These are phyloP conservation scores for Phycomyces nitens DNA, from an alignment of 192 early-diverging fungal species.

Conservation along the genomic window DNA sequence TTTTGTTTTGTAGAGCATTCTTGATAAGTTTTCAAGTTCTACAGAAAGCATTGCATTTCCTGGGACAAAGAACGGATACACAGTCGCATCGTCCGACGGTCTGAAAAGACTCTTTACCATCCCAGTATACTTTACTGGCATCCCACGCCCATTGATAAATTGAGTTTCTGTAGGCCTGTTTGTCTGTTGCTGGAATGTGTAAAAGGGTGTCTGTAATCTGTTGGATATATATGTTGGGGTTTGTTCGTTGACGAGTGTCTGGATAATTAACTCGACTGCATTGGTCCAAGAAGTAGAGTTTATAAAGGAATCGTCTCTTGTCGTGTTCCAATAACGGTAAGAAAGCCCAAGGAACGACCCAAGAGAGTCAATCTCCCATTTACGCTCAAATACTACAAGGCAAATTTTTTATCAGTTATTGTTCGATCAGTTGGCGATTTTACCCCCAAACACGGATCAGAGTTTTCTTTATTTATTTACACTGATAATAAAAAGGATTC, in stretches of 20 bases:
- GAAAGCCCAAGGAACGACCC: slow-evolving; percentile 60
- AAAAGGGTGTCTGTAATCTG: background rate
- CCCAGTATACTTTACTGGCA: slow-evolving; percentile 34
- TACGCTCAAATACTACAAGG: slow-evolving; percentile 49
- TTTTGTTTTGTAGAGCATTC: slow-evolving; percentile 37
- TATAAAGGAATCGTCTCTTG: slow-evolving; percentile 40
- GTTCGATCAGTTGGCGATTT: no score
- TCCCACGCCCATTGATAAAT: slow-evolving; percentile 39
- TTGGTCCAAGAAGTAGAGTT: slow-evolving; percentile 38
- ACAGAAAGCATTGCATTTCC: slow-evolving; percentile 60
- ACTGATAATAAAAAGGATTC: no score
- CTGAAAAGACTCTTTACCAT: slow-evolving; percentile 51
- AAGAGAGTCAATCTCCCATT: slow-evolving; percentile 66
- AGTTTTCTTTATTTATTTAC: no score
- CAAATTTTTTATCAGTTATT: background rate
- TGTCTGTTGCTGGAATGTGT: slow-evolving; percentile 29
- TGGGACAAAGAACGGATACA: slow-evolving; percentile 56
- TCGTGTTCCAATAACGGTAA: slow-evolving; percentile 47
- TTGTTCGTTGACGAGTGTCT: slow-evolving; percentile 42
- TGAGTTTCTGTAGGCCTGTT: slow-evolving; percentile 40
- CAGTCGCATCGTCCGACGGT: slow-evolving; percentile 57
- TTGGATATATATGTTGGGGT: slow-evolving; percentile 36
- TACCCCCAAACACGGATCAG: no score
- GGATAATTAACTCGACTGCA: slow-evolving; percentile 44
- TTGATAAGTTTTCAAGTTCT: slow-evolving; percentile 45